Evolutionary conservation across 169 alveolate genomes (phyloP).

Genomic region (Cryptosporidium sp.): DNA sequence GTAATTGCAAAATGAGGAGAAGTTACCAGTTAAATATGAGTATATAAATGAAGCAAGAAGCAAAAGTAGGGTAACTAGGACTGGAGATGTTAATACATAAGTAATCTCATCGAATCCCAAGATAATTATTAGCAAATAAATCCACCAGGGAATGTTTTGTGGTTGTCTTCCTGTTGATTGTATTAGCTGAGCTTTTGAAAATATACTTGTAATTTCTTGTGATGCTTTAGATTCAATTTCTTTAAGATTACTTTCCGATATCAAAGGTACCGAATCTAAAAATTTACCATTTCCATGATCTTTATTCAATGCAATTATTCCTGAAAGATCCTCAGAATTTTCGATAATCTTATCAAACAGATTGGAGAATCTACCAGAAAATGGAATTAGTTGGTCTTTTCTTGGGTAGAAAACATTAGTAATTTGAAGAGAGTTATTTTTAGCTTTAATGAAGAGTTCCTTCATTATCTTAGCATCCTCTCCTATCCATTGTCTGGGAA

Average conservation of each 20-base stretch:
- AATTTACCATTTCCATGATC: not conserved
- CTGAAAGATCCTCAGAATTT: conserved; percentile 5
- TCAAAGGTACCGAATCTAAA: not conserved
- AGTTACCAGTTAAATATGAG: conserved; percentile 53
- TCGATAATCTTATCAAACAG: not conserved
- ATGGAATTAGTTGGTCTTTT: conserved; percentile 6
- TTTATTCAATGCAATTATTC: not conserved
- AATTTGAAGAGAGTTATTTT: conserved; percentile 25
- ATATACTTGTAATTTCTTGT: conserved; percentile 53
- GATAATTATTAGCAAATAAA: conserved; percentile 39
- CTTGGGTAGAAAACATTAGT: conserved; percentile 13
- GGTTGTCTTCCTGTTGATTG: conserved; percentile 71
- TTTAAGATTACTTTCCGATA: conserved; percentile 2
- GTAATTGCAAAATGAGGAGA: conserved; percentile 5
- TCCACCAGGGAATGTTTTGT: conserved; percentile 75
- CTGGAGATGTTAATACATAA: conserved; percentile 54
- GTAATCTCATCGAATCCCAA: conserved; percentile 64
- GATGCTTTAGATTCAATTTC: conserved; percentile 61
- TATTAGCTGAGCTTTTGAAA: conserved; percentile 65
- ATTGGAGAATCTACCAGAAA: not conserved
- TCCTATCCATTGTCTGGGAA: conserved; percentile 76
- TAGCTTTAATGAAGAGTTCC: conserved; percentile 55
- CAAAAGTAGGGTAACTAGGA: conserved; percentile 25
- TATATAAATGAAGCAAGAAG: conserved; percentile 23
- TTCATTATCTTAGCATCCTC: conserved; percentile 51